Evolutionary conservation across 306 rosid species (phyloP).

Genomic region (Glycine latifolia): DNA sequence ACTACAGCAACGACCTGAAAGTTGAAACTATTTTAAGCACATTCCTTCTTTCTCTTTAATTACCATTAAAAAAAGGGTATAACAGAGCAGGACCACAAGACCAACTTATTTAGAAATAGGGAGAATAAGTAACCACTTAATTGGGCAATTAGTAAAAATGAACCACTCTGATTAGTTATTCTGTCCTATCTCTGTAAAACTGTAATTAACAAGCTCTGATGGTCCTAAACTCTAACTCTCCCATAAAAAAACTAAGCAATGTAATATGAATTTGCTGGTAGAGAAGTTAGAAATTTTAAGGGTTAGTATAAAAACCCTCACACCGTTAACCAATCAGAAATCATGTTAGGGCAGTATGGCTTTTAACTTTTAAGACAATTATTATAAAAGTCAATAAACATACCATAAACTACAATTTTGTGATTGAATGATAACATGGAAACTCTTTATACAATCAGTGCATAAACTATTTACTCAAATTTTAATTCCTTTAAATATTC

Average conservation of each 20-base stretch:
- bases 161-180: conserved; percentile 10
- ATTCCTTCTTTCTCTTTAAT: background rate
- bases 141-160: background rate
- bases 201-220: conserved; percentile 9
- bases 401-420: no score
- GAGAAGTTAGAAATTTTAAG: background rate
- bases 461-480: background rate
- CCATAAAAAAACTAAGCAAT: background rate
- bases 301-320: no score
- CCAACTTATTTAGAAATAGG: conserved; percentile 13
- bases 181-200: background rate
- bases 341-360: no score
- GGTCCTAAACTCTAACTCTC: background rate
- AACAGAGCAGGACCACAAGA: conserved; percentile 7
- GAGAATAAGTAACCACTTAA: background rate
- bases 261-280: background rate
- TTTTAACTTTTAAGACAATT: no score
- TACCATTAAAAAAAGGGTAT: background rate
- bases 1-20: conserved; percentile 83
- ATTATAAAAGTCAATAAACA: no score
- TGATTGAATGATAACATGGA: background rate
- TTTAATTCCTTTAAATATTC: background rate
- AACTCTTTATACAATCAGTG: background rate
- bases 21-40: conserved; percentile 46
- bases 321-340: no score